Evolutionary conservation across 2,329 filamentous ascomycete species (phyloP).

Genomic region (Rutstroemia sp.): DNA sequence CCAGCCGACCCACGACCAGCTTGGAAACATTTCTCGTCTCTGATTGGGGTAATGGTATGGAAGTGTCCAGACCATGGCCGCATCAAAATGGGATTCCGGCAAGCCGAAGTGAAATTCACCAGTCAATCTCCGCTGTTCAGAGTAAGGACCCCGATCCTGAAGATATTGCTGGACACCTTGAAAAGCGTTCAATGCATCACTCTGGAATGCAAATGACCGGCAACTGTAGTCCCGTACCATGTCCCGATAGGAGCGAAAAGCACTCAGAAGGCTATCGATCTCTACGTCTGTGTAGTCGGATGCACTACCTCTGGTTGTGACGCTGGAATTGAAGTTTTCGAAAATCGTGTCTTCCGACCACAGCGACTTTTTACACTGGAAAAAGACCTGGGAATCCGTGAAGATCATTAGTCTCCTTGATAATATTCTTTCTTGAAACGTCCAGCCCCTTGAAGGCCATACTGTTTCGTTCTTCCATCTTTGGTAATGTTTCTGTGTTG

Average conservation of each 20-base stretch:
- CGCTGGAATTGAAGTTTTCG: background rate
- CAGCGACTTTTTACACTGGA: slow-evolving; percentile 1
- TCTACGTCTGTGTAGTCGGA: background rate
- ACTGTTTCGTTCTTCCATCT: background rate
- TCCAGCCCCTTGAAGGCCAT: slow-evolving; percentile 8
- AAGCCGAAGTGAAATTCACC: background rate
- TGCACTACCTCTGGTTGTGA: background rate
- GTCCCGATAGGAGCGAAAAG: background rate
- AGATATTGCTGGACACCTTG: background rate
- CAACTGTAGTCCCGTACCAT: background rate
- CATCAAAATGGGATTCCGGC: background rate
- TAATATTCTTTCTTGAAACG: slow-evolving; percentile 9
- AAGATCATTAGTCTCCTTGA: slow-evolving; percentile 8
- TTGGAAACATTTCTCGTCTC: slow-evolving; percentile 4
- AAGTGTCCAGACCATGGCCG: background rate
- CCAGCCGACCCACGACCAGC: slow-evolving; percentile 7
- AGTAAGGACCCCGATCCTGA: background rate
- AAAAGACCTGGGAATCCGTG: slow-evolving; percentile 5
- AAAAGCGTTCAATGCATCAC: slow-evolving; percentile 1
- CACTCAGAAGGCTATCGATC: background rate
- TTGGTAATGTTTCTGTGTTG: slow-evolving; percentile 4
- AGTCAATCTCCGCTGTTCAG: background rate
- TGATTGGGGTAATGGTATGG: background rate
- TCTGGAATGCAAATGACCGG: background rate
- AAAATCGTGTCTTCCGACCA: slow-evolving; percentile 5